A percentile compares a stretch with the other conserved stretches of the same genome.
Evolutionary conservation across 768 basidiomycete species (phyloP).

Genomic region (Amylocystis lapponica): DNA sequence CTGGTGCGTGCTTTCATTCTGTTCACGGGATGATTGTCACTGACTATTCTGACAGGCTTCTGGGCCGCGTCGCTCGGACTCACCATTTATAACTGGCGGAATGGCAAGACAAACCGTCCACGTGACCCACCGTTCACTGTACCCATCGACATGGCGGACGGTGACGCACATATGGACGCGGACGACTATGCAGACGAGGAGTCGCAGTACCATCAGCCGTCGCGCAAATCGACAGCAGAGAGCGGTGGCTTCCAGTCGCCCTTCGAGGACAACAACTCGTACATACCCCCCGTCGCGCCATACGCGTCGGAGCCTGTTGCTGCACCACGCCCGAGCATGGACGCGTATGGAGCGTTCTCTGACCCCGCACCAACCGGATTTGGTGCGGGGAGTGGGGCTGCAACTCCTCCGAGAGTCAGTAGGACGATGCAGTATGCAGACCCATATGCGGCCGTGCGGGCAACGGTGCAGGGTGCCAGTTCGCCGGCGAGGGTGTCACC

Average conservation of each 20-base stretch:
- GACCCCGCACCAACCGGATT: conserved; percentile 82
- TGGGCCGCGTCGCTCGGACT: conserved; percentile 70
- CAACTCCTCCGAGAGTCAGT: conserved; percentile 57
- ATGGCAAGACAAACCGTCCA: conserved; percentile 46
- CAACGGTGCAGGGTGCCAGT: too few relatives aligned
- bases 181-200: conserved; percentile 50
- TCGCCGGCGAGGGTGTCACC: too few relatives aligned
- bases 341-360: conserved; percentile 87
- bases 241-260: conserved; percentile 29
- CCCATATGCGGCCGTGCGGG: conserved; percentile 79
- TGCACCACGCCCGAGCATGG: conserved; percentile 53
- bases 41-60: conserved; percentile 40
- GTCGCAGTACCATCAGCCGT: conserved; percentile 42
- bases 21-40: not conserved
- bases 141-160: conserved; percentile 33
- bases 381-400: conserved; percentile 29
- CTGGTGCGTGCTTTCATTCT: conserved; percentile 42
- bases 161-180: conserved; percentile 31
- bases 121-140: conserved; percentile 76
- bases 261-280: conserved; percentile 41
- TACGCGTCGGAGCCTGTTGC: conserved; percentile 15
- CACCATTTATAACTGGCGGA: conserved; percentile 72
- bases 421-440: conserved; percentile 91
- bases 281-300: conserved; percentile 22
- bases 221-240: conserved; percentile 21